Evolutionary conservation across 495 filamentous ascomycete species (phyloP).

Genomic region (Aspergillus sclerotioniger): DNA sequence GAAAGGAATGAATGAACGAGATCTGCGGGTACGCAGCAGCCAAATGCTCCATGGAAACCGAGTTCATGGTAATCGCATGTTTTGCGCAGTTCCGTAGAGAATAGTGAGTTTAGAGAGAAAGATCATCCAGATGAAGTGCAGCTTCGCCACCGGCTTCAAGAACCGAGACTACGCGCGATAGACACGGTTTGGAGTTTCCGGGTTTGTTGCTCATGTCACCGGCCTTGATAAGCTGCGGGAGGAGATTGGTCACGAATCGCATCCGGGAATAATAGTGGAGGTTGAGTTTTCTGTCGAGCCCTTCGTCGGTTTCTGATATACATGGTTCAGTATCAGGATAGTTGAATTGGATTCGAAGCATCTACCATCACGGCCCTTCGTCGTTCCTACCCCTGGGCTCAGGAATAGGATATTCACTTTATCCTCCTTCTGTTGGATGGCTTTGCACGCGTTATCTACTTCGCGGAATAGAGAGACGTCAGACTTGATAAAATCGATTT

Average conservation of each 20-base stretch:
- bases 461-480: background rate
- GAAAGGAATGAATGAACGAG: constrained; percentile 1
- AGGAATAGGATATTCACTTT: constrained; percentile 4
- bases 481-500: background rate
- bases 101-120: constrained; percentile 26
- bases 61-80: constrained; percentile 39
- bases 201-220: constrained; percentile 1
- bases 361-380: background rate
- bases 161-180: constrained; percentile 55
- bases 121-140: constrained; percentile 40
- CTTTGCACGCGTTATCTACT: constrained; percentile 5
- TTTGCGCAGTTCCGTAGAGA: constrained; percentile 29
- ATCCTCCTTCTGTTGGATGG: constrained; percentile 1
- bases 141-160: constrained; percentile 50
- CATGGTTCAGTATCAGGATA: too few relatives aligned
- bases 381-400: background rate
- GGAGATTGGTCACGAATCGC: constrained; percentile 56
- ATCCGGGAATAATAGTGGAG: constrained; percentile 59
- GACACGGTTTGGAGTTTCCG: constrained; percentile 2
- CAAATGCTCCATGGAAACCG: background rate
- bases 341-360: background rate
- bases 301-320: constrained; percentile 52
- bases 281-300: constrained; percentile 49
- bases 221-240: constrained; percentile 50
- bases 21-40: background rate